Conservation (phyloP, 176 grass and related monocot species). For the Musa beccarii region DNA sequence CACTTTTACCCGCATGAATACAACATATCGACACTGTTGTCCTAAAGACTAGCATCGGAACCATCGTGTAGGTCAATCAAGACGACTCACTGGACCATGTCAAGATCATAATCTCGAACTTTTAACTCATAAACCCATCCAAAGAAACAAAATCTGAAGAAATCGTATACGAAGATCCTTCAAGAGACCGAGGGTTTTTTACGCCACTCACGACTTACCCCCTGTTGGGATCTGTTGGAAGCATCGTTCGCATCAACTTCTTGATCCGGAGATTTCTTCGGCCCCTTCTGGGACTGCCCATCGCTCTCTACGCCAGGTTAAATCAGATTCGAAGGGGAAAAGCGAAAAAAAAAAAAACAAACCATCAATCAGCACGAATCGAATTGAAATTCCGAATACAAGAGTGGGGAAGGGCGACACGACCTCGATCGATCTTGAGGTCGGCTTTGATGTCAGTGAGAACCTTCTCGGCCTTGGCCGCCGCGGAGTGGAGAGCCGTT, state of each 20-base stretch:
- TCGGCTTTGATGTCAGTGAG: conserved; percentile 85
- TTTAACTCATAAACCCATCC: neutral
- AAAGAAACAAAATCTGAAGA: neutral
- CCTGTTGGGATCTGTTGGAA: neutral
- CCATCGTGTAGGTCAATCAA: neutral
- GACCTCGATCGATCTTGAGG: conserved; percentile 57
- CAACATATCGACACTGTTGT: neutral
- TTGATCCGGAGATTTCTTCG: conserved; percentile 54
- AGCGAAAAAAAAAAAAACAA: neutral
- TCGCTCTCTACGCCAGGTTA: conserved; percentile 39
- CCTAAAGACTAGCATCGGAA: neutral
- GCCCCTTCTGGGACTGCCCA: conserved; percentile 33
- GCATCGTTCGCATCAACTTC: conserved; percentile 23
- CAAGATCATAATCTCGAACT: neutral
- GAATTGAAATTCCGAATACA: conserved; percentile 12
- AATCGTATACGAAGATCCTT: neutral
- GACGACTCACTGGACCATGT: no score
- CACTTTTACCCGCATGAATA: neutral
- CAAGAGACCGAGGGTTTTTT: neutral
- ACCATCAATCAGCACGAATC: neutral
- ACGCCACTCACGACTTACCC: neutral
- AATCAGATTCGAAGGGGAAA: neutral
- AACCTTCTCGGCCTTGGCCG: conserved; percentile 57
- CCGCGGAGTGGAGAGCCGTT: conserved; percentile 73
- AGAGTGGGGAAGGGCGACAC: conserved; percentile 6